Evolutionary conservation across 495 filamentous ascomycete genomes (phyloP), one percentile per base, ranked within the genome.

Genomic region (Penicillium samsonianum): DNA sequence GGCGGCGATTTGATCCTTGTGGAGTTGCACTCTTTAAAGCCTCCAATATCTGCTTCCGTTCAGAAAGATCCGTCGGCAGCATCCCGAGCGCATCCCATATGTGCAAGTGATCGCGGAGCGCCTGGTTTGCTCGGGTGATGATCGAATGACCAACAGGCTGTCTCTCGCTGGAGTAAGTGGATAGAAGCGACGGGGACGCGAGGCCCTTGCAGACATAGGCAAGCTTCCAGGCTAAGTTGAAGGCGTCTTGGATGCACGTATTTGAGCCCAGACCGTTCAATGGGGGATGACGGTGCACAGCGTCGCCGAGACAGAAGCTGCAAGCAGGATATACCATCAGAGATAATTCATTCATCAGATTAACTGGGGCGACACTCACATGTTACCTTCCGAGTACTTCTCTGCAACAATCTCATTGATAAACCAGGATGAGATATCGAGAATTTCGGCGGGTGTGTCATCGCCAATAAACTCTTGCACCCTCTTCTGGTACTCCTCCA

Each of bases 151-250:
- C 80, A 9, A 80, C 77, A 6, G 79, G 80, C 56, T 82, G 79
- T 9, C 81, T 70, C 53, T 84, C 80, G 12, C 38, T 37, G 38
- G 64, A 70, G 60, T 77, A 83, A 8, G 75, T 72, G 7, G 74
- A 66, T 4, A 84, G 72, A 6, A 84, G 61, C 1, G 57, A 61
- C 8, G 67, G 65, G 9, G 59, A 59, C 12, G 79, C 79, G 28
- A 67, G 60, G 1, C 75, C 78, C 38, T 74, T 73, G 35, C 75
- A 57, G 12, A 79, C 77, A 54, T 76, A 74, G 0, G 80, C 79
- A 20, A 83, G 61, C 53, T 84, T 84, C 81, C 81, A 84, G 10
- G 81, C 80, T 11, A 84, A 61, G 49, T 84, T 83, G 57, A 73
- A 81, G 0, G 80, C 75, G 58, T 84, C 81, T 69, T 82, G 78